These are phyloP conservation scores for Gloeostereum incarnatum DNA, from an alignment of 768 basidiomycete species.

Conservation along the genomic window DNA sequence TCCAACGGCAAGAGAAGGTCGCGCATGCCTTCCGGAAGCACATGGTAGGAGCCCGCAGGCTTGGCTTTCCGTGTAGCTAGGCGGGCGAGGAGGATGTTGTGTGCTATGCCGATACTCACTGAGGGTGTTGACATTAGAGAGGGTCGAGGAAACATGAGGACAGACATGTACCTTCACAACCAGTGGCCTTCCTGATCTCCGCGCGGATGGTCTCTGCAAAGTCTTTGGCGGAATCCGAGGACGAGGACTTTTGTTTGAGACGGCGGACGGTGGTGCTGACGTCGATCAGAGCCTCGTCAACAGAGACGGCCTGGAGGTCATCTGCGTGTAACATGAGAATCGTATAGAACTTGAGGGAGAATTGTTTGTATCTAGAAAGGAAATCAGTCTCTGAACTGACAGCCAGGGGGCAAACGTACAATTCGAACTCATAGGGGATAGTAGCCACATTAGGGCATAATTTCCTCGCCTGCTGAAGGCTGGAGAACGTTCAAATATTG, in stretches of 20 bases:
- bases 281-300: slow-evolving; percentile 93
- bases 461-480: slow-evolving; percentile 71
- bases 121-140: background rate
- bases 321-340: slow-evolving; percentile 86
- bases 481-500: slow-evolving; percentile 17
- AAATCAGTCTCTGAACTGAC: background rate
- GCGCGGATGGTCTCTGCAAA: slow-evolving; percentile 77
- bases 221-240: slow-evolving; percentile 57
- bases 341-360: slow-evolving; percentile 86
- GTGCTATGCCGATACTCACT: slow-evolving; percentile 90
- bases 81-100: slow-evolving; percentile 89
- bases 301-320: slow-evolving; percentile 89
- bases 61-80: slow-evolving; percentile 89
- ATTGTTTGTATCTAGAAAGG: slow-evolving; percentile 63
- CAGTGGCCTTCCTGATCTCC: slow-evolving; percentile 69
- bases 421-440: slow-evolving; percentile 92
- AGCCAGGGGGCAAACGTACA: slow-evolving; percentile 25
- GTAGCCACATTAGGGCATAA: slow-evolving; percentile 67
- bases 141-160: background rate
- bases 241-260: slow-evolving; percentile 17
- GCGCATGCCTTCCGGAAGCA: slow-evolving; percentile 42
- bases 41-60: slow-evolving; percentile 82
- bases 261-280: slow-evolving; percentile 56
- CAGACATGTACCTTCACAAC: slow-evolving; percentile 62
- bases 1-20: slow-evolving; percentile 56